Percentiles rank a stretch among this genome's conserved stretches.
phyloP scores from a whole-genome alignment of 1,139 yeast genomes.

The Debaryomyces sp. region DNA sequence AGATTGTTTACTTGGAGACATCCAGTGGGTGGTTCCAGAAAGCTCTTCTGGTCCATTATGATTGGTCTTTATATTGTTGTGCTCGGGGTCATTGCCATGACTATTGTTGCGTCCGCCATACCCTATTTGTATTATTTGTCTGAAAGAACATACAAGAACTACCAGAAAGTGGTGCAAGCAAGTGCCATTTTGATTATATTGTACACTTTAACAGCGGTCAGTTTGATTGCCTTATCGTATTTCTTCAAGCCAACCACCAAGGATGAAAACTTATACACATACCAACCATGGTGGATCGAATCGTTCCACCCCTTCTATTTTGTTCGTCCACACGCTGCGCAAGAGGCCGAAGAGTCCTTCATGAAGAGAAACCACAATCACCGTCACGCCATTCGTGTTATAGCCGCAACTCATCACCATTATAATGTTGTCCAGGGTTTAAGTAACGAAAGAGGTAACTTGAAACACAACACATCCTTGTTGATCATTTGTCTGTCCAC shows the following conservation, averaged over 20 bases:
- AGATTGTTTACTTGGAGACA: conserved; percentile 82
- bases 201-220: conserved; percentile 58
- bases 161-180: conserved; percentile 59
- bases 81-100: conserved; percentile 61
- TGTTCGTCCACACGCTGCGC: conserved; percentile 51
- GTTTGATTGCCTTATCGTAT: conserved; percentile 55
- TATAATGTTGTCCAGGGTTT: conserved; percentile 47
- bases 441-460: conserved; percentile 45
- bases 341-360: conserved; percentile 54
- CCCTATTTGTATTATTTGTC: conserved; percentile 65
- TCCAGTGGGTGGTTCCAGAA: conserved; percentile 70
- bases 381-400: conserved; percentile 53
- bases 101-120: conserved; percentile 64
- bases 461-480: conserved; percentile 53
- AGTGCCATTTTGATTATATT: conserved; percentile 59
- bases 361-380: conserved; percentile 51
- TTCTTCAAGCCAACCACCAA: conserved; percentile 57
- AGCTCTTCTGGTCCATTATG: conserved; percentile 59
- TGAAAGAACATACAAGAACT: conserved; percentile 46
- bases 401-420: conserved; percentile 50
- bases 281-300: conserved; percentile 83
- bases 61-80: conserved; percentile 55
- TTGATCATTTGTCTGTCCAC: conserved; percentile 54
- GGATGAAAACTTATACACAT: conserved; percentile 58
- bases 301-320: conserved; percentile 58